Evolutionary conservation across 2,329 filamentous ascomycete species (phyloP), one percentile per base, ranked within the genome.

Genomic region (Pseudocercospora fuligena): DNA sequence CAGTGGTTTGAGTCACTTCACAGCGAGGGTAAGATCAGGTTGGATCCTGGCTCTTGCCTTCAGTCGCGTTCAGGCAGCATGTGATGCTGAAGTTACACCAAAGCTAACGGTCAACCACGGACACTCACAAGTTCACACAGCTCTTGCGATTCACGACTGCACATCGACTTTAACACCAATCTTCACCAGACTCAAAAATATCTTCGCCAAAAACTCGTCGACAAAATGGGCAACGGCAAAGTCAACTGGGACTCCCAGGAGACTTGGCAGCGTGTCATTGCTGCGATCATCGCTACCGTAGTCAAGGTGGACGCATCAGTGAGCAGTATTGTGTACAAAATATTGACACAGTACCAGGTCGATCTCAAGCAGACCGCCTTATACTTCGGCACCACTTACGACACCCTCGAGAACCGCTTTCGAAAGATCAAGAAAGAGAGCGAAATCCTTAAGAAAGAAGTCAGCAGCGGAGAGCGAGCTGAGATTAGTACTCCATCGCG

Each of bases 371-470:
- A 76, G 3, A 80, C 84, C 25, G 84, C 84, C 0, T 70, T 73
- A 1, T 73, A 82, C 60, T 86, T 82, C 69, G 81, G 79, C 0
- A 81, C 82, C 0, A 85, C 81, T 0, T 84, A 84, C 74, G 77
- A 85, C 66, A 76, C 83, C 0, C 79, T 86, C 25, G 81, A 86
- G 66, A 78, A 78, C 51, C 79, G 78, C 2, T 80, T 86, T 40
- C 81, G 82, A 51, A 78, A 77, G 54, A 80, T 80, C 66, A 84
- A 83, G 57, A 79, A 80, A 57, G 58, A 75, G 0, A 82, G 83
- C 0, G 73, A 75, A 0, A 67, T 72, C 16, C 73, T 74, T 53
- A 74, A 75, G 64, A 68, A 68, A 7, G 74, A 73, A 33, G 69
- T 72, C 40, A 61, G 72, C 29, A 66, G 67, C 49, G 73, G 73